Evolutionary conservation across 306 rosid species (phyloP).

Genomic region (Pyrus communis): DNA sequence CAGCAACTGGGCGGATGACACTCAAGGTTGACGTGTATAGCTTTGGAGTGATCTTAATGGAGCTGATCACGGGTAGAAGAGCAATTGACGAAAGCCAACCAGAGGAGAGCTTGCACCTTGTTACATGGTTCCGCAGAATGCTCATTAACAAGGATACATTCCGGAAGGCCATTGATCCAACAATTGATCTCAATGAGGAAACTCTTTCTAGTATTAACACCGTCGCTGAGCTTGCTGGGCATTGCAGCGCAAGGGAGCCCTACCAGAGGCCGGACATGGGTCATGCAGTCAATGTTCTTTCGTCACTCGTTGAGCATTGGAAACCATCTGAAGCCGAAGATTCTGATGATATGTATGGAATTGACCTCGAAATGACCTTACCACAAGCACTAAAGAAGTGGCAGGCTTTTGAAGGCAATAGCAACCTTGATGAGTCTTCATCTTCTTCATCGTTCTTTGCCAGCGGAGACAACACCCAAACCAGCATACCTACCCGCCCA

Average conservation of each 20-base stretch:
- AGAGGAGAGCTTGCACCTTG: slow-evolving; percentile 78
- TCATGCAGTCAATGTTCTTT: slow-evolving; percentile 66
- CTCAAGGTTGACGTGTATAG: slow-evolving; percentile 80
- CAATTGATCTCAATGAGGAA: slow-evolving; percentile 51
- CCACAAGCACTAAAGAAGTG: slow-evolving; percentile 63
- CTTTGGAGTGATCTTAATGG: slow-evolving; percentile 95
- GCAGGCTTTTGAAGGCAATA: slow-evolving; percentile 50
- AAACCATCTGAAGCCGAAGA: slow-evolving; percentile 48
- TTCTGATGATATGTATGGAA: slow-evolving; percentile 39
- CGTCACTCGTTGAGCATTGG: slow-evolving; percentile 72
- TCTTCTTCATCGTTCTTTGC: slow-evolving; percentile 18
- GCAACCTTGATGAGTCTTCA: slow-evolving; percentile 17
- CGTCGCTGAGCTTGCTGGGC: slow-evolving; percentile 71
- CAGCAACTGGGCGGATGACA: slow-evolving; percentile 84
- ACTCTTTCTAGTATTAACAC: slow-evolving; percentile 38
- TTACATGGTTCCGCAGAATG: slow-evolving; percentile 72
- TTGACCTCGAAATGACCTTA: slow-evolving; percentile 50
- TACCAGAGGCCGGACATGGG: slow-evolving; percentile 84
- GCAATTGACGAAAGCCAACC: slow-evolving; percentile 68
- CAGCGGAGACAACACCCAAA: slow-evolving; percentile 37
- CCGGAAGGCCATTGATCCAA: slow-evolving; percentile 43
- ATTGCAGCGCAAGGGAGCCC: slow-evolving; percentile 74
- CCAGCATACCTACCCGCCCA: slow-evolving; percentile 47
- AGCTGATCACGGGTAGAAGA: slow-evolving; percentile 66
- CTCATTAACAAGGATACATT: slow-evolving; percentile 31